Evolutionary conservation across 495 filamentous ascomycete species (phyloP).

Genomic region (Podospora didyma): DNA sequence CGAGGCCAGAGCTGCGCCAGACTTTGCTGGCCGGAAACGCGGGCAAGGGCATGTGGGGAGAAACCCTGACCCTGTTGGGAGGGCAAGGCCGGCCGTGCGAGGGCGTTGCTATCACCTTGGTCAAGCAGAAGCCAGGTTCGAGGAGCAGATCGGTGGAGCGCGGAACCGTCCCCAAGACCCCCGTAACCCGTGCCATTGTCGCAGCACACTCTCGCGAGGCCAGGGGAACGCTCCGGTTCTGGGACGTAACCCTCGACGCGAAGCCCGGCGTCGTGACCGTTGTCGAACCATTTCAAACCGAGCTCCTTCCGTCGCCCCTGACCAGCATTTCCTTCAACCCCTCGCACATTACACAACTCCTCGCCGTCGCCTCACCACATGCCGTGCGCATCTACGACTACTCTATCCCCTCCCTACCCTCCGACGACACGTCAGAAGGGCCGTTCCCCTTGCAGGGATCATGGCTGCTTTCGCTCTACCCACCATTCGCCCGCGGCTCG

Average conservation of each 20-base stretch:
- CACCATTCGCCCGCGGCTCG: conserved; percentile 55
- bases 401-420: conserved; percentile 36
- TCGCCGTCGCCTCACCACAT: conserved; percentile 64
- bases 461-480: conserved; percentile 69
- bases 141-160: conserved; percentile 38
- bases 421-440: conserved; percentile 42
- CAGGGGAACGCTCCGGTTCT: conserved; percentile 51
- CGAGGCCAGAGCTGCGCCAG: conserved; percentile 42
- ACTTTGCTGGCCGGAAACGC: conserved; percentile 39
- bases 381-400: conserved; percentile 65
- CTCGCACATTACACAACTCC: conserved; percentile 54
- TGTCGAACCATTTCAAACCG: conserved; percentile 57
- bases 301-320: conserved; percentile 62
- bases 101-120: conserved; percentile 63
- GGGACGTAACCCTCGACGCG: conserved; percentile 41
- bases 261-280: conserved; percentile 33
- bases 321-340: conserved; percentile 71
- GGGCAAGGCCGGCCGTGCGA: conserved; percentile 60
- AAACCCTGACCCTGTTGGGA: conserved; percentile 53
- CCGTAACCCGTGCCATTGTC: conserved; percentile 37
- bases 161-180: conserved; percentile 8
- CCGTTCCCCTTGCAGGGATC: conserved; percentile 49
- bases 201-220: conserved; percentile 61
- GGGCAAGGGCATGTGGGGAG: conserved; percentile 56
- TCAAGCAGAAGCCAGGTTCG: conserved; percentile 34